A percentile compares a stretch with the other conserved stretches of the same genome.
Conservation (phyloP, 2,329 filamentous ascomycete species). For the Sarocladium oryzae region DNA sequence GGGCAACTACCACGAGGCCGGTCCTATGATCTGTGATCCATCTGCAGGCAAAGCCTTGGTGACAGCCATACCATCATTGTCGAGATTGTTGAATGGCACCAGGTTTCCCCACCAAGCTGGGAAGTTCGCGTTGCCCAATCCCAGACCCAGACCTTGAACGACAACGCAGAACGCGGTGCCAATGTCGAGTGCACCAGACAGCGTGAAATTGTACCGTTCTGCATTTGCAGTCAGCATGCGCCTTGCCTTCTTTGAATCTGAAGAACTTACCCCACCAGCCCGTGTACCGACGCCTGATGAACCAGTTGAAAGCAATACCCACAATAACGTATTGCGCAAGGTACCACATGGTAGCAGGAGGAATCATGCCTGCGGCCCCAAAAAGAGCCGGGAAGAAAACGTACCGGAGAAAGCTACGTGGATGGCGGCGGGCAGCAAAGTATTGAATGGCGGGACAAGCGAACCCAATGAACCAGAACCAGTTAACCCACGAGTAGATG, state of each 20-base stretch:
- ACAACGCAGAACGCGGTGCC: conserved; percentile 53
- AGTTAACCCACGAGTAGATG: conserved; percentile 43
- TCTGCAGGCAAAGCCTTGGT: conserved; percentile 20
- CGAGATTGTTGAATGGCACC: conserved; percentile 25
- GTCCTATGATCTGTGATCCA: conserved; percentile 20
- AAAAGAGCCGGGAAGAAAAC: conserved; percentile 49
- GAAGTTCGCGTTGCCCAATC: conserved; percentile 36
- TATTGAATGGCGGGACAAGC: conserved; percentile 42
- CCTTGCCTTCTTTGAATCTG: conserved; percentile 38
- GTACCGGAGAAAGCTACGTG: conserved; percentile 39
- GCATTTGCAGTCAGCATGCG: conserved; percentile 41
- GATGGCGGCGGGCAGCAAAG: conserved; percentile 39
- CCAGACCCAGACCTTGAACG: conserved; percentile 41
- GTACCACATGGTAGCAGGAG: conserved; percentile 50
- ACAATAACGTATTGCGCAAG: conserved; percentile 49
- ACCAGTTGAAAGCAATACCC: conserved; percentile 49
- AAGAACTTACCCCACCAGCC: conserved; percentile 50
- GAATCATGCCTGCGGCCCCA: conserved; percentile 41
- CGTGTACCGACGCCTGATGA: conserved; percentile 39
- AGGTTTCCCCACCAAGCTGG: conserved; percentile 44
- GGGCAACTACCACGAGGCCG: conserved; percentile 19
- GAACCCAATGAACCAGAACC: conserved; percentile 49
- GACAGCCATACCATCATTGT: conserved; percentile 18
- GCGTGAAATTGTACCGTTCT: conserved; percentile 52
- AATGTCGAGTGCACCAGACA: conserved; percentile 51